A percentile compares a stretch with the other conserved stretches of the same genome.
Evolutionary conservation across 208 protist species (phyloP).

Genomic region (Trypanosoma scelopori): DNA sequence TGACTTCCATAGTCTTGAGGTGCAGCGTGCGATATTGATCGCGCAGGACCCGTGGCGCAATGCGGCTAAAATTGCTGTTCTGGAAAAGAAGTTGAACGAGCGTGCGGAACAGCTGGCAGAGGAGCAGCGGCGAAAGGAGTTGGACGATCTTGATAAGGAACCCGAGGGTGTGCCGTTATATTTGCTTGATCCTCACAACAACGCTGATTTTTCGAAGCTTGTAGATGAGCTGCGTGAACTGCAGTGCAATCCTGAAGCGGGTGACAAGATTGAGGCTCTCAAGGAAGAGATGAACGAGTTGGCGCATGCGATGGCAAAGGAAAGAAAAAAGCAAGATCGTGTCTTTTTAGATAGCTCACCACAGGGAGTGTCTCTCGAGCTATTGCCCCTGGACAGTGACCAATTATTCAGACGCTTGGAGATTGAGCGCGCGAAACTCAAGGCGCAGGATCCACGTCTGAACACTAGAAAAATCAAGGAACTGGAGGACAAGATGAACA

Average conservation of each 20-base stretch:
- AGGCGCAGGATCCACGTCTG: constrained; percentile 51
- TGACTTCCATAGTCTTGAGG: constrained; percentile 58
- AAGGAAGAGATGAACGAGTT: constrained; percentile 65
- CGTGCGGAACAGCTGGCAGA: constrained; percentile 65
- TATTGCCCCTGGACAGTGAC: constrained; percentile 53
- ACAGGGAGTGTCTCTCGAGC: constrained; percentile 62
- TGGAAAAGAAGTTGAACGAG: constrained; percentile 61
- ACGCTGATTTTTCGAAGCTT: constrained; percentile 53
- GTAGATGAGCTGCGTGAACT: constrained; percentile 56
- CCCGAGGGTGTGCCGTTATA: constrained; percentile 62
- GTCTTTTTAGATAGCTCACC: constrained; percentile 74
- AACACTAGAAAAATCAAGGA: constrained; percentile 52
- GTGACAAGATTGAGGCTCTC: constrained; percentile 48
- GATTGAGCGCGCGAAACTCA: constrained; percentile 55
- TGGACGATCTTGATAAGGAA: constrained; percentile 51
- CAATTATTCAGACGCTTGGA: constrained; percentile 42
- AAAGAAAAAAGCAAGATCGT: constrained; percentile 56
- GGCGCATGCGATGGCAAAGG: constrained; percentile 29
- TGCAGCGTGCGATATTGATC: constrained; percentile 60
- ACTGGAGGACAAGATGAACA: constrained; percentile 47
- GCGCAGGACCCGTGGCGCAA: constrained; percentile 60
- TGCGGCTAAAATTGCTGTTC: constrained; percentile 58
- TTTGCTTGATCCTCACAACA: constrained; percentile 53
- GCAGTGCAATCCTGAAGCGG: constrained; percentile 28
- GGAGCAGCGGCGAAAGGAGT: constrained; percentile 53